Conservation (phyloP, 148 eudicot species). For the Selenicereus undatus region DNA sequence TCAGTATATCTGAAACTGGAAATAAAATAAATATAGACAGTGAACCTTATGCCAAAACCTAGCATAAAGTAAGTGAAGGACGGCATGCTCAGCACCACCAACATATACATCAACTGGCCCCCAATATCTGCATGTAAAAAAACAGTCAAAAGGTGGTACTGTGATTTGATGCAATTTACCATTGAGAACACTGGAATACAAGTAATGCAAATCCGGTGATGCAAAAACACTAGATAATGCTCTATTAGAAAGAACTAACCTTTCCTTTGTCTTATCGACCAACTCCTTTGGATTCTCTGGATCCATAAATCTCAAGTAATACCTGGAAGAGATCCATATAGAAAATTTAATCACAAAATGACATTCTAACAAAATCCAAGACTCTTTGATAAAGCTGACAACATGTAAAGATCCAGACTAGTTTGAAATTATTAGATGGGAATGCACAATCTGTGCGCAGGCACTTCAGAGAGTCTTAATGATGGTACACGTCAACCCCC, state of each 20-base stretch:
- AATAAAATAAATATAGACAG: not conserved
- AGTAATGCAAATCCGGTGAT: not conserved
- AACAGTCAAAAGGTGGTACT: slow-evolving; percentile 5
- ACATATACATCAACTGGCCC: slow-evolving; percentile 98
- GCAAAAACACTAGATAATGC: not conserved
- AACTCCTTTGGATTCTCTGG: slow-evolving; percentile 70
- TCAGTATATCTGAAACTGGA: slow-evolving; percentile 5
- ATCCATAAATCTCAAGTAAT: slow-evolving; percentile 96
- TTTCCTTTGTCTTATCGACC: slow-evolving; percentile 83
- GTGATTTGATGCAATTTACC: not conserved
- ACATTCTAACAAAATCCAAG: not conserved
- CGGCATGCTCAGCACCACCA: slow-evolving; percentile 99
- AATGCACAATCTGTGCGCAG: not conserved
- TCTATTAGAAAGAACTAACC: slow-evolving; percentile 34
- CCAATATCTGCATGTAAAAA: slow-evolving; percentile 69
- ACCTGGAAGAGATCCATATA: slow-evolving; percentile 49
- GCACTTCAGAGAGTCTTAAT: not conserved
- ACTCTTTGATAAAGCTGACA: not conserved
- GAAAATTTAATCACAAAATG: not conserved
- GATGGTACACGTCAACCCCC: too few species aligned
- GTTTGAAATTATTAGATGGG: not conserved
- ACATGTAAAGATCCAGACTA: not conserved
- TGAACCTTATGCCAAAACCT: slow-evolving; percentile 98
- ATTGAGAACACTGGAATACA: not conserved
- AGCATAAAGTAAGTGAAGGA: slow-evolving; percentile 94